Evolutionary conservation across 192 early-diverging fungal genomes (phyloP).

Genomic region (Coemansia guatemalensis): DNA sequence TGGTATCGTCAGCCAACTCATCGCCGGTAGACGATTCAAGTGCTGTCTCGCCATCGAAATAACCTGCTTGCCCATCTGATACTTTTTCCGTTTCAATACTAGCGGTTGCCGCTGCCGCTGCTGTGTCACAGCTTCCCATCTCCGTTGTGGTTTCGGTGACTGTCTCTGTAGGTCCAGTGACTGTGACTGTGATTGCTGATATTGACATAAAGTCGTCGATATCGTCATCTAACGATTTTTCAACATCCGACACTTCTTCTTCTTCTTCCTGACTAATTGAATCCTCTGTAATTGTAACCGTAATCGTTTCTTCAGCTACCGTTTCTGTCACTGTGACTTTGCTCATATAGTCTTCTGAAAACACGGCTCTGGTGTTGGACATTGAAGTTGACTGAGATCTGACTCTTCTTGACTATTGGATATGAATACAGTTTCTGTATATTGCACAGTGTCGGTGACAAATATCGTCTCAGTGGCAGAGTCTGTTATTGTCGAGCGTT

Average conservation of each 20-base stretch:
- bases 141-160: background rate
- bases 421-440: background rate
- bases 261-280: background rate
- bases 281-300: background rate
- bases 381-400: background rate
- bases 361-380: background rate
- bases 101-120: no score
- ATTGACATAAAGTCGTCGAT: background rate
- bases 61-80: background rate
- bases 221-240: background rate
- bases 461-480: background rate
- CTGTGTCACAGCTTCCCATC: background rate
- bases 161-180: background rate
- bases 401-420: background rate
- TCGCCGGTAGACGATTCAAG: background rate
- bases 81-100: background rate
- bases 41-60: background rate
- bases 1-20: background rate
- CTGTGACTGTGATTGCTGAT: background rate
- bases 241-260: background rate
- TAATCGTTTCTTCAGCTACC: background rate
- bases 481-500: background rate
- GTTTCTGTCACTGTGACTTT: background rate
- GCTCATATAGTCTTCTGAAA: background rate
- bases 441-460: background rate